Percentiles rank a stretch among this genome's conserved stretches.
Conservation (phyloP, 2,329 filamentous ascomycete genomes). For the Aspergillus vadensis region DNA sequence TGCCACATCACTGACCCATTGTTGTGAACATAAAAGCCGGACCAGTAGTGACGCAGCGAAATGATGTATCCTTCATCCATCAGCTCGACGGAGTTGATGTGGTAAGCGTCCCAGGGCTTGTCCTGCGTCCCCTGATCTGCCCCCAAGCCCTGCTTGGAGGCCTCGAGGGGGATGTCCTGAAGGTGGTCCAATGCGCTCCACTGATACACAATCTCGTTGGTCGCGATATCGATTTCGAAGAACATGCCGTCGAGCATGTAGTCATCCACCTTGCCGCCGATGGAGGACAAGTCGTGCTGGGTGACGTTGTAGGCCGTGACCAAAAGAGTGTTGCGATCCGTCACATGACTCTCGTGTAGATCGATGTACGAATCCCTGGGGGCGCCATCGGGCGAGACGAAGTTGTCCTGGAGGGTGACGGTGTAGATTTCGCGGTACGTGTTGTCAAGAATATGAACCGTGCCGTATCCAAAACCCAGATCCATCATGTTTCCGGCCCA, state of each 20-base stretch:
- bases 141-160: conserved; percentile 28
- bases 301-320: conserved; percentile 41
- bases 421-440: conserved; percentile 39
- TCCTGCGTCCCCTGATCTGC: conserved; percentile 22
- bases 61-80: conserved; percentile 39
- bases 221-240: conserved; percentile 38
- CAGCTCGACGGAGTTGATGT: conserved; percentile 38
- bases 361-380: conserved; percentile 35
- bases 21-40: conserved; percentile 33
- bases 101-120: conserved; percentile 39
- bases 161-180: conserved; percentile 31
- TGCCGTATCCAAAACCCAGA: conserved; percentile 34
- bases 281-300: conserved; percentile 32
- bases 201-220: conserved; percentile 35
- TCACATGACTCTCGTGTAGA: conserved; percentile 39
- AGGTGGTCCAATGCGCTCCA: conserved; percentile 40
- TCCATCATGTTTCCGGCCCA: conserved; percentile 36
- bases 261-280: conserved; percentile 33
- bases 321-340: conserved; percentile 36
- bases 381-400: conserved; percentile 26
- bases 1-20: conserved; percentile 35
- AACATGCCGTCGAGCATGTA: conserved; percentile 39
- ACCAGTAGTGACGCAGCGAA: conserved; percentile 41
- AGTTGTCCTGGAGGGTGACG: conserved; percentile 30
- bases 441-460: conserved; percentile 36